phyloP scores from a whole-genome alignment of 2,329 filamentous ascomycete species.

The Mycogone perniciosa region DNA sequence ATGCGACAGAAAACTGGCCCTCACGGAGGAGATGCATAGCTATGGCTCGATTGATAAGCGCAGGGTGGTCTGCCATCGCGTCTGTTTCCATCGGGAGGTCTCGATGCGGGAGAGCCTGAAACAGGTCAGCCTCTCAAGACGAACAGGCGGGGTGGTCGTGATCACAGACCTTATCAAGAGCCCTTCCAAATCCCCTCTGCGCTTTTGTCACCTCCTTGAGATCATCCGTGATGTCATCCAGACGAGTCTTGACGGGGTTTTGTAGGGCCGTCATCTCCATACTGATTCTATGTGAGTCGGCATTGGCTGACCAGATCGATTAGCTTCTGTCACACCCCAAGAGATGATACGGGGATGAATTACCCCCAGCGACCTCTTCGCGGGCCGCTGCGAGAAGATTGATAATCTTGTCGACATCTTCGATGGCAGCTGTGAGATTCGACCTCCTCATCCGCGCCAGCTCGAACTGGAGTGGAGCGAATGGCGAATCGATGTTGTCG shows the following conservation, averaged over 20 bases:
- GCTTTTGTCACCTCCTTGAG: slow-evolving; percentile 78
- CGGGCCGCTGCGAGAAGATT: slow-evolving; percentile 67
- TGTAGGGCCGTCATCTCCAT: slow-evolving; percentile 78
- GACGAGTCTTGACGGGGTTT: slow-evolving; percentile 72
- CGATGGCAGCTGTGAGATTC: slow-evolving; percentile 62
- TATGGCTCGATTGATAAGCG: slow-evolving; percentile 84
- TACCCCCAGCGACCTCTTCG: slow-evolving; percentile 66
- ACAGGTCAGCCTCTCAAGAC: slow-evolving; percentile 1
- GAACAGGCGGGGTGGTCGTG: neutral
- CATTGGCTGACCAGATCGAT: slow-evolving; percentile 22
- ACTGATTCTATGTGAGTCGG: slow-evolving; percentile 52
- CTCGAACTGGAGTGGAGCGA: slow-evolving; percentile 61
- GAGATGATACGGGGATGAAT: neutral
- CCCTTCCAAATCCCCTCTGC: slow-evolving; percentile 77
- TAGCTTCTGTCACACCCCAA: neutral
- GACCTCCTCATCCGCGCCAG: slow-evolving; percentile 64
- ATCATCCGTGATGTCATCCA: slow-evolving; percentile 74
- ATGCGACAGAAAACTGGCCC: slow-evolving; percentile 84
- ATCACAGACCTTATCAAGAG: slow-evolving; percentile 65
- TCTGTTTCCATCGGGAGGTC: slow-evolving; percentile 74
- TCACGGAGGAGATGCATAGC: slow-evolving; percentile 94
- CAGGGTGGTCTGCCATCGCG: slow-evolving; percentile 66
- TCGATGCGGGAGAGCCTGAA: slow-evolving; percentile 39
- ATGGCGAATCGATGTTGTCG: slow-evolving; percentile 36
- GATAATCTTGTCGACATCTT: slow-evolving; percentile 79